phyloP scores from a whole-genome alignment of 331 rosid species.

The Ulmus americana region DNA sequence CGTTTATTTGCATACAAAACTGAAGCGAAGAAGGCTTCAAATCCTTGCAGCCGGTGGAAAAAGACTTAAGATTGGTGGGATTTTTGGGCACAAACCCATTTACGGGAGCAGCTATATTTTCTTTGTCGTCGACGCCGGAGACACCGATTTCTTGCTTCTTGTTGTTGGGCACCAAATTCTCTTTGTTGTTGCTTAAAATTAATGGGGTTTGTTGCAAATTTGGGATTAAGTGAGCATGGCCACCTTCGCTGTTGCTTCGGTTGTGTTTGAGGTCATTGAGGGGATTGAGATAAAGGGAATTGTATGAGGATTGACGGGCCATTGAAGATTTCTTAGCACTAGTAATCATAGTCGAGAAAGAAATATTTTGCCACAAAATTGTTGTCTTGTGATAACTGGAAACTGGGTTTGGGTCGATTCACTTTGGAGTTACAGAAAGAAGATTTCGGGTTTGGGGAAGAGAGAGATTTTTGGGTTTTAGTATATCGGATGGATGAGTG shows the following conservation, averaged over 20 bases:
- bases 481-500: not conserved
- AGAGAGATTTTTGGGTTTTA: not conserved
- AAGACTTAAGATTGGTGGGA: conserved; percentile 38
- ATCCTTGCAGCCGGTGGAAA: conserved; percentile 44
- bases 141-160: conserved; percentile 13
- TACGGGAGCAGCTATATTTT: conserved; percentile 27
- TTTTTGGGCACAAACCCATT: conserved; percentile 37
- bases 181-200: conserved; percentile 22
- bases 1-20: conserved; percentile 68
- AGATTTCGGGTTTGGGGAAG: not conserved
- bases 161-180: conserved; percentile 33
- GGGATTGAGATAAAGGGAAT: conserved; percentile 47
- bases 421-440: too few relatives aligned
- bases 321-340: conserved; percentile 25
- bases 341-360: conserved; percentile 15
- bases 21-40: conserved; percentile 65
- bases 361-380: not conserved
- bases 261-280: conserved; percentile 45
- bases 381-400: not conserved
- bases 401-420: too few relatives aligned
- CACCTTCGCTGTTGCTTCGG: conserved; percentile 57
- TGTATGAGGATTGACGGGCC: conserved; percentile 37
- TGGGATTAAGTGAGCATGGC: not conserved
- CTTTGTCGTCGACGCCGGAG: conserved; percentile 35
- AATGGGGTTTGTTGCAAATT: conserved; percentile 12